Evolutionary conservation across 2,329 filamentous ascomycete genomes (phyloP), one percentile per base, ranked within the genome.

Genomic region (Pseudogymnoascus sp.): DNA sequence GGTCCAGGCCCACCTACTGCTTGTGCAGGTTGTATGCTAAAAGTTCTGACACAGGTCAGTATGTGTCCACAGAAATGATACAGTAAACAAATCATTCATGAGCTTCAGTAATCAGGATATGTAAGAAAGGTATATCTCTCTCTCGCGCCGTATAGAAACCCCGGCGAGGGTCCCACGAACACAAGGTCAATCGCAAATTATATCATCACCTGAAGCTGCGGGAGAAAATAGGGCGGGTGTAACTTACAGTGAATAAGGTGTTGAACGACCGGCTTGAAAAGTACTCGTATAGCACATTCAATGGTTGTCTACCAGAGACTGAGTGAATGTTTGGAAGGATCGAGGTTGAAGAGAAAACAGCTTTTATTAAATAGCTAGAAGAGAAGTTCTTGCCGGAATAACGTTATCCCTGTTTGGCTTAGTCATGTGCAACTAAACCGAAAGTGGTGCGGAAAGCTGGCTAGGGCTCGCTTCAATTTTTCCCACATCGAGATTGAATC

Each of bases 141-240:
- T 74, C 79, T 83, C 79, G 78, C 74, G 78, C 81, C 88, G 87
- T 92, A 87, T 88, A 83, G 87, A 89, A 81, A 83, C 90, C 86
- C 92, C 85, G 92, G 92, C 92, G 89, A 88, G 91, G 86, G 89
- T 80, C 82, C 91, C 91, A 92, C 85, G 86, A 80, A 80, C 77
- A 77, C 76, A 79, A 81, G 83, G 89, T 97, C 92, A 95, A 93
- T 93, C 92, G 92, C 92, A 97, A 97, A 97, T 96, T 96, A 91
- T 90, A 81, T 89, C 92, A 96, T 96, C 92, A 90, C 88, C 69
- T 70, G 70, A 74, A 68, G 71, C 64, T 72, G 64, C 66, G 64
- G 63, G 41, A 62, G 29, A 38, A 39, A 29, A 63, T 26, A 33
- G 29, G 19, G 29, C 49, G 16, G 43, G 33, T 41, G 2, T 52